These are phyloP conservation scores for Suhomyces taliae DNA, from an alignment of 1,139 yeast species.

Conservation along the genomic window DNA sequence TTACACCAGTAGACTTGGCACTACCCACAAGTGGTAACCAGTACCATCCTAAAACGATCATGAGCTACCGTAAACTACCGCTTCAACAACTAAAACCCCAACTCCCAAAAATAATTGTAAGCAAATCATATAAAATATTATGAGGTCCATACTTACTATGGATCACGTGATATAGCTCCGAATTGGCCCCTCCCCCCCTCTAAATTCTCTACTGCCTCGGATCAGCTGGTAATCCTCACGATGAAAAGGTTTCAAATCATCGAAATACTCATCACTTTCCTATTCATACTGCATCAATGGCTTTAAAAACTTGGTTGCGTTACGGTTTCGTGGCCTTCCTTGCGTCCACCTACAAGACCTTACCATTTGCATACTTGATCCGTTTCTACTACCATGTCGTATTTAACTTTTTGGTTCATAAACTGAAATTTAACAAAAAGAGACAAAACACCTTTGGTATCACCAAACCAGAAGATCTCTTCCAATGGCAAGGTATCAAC, in stretches of 20 bases:
- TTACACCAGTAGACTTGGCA: no score
- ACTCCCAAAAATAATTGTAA: no score
- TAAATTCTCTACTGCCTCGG: not conserved
- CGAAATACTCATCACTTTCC: no score
- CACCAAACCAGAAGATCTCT: conserved; percentile 31
- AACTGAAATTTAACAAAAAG: conserved; percentile 18
- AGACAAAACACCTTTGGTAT: conserved; percentile 38
- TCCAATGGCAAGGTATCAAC: conserved; percentile 44
- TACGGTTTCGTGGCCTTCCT: conserved; percentile 13
- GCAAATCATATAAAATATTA: no score
- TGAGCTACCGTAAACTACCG: no score
- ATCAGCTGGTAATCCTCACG: no score
- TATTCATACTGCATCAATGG: no score
- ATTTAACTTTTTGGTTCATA: conserved; percentile 40
- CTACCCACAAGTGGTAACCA: no score
- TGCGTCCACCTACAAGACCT: conserved; percentile 49
- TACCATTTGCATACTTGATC: conserved; percentile 67
- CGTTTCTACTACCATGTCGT: conserved; percentile 57
- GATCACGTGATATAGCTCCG: not conserved
- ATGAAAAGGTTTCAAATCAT: no score
- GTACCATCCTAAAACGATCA: no score
- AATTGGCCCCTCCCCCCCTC: not conserved
- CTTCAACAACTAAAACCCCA: no score
- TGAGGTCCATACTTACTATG: no score
- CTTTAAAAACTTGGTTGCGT: not conserved